Conservation (phyloP, 1,284 basidiomycete genomes). For the Papiliotrema flavescens region DNA sequence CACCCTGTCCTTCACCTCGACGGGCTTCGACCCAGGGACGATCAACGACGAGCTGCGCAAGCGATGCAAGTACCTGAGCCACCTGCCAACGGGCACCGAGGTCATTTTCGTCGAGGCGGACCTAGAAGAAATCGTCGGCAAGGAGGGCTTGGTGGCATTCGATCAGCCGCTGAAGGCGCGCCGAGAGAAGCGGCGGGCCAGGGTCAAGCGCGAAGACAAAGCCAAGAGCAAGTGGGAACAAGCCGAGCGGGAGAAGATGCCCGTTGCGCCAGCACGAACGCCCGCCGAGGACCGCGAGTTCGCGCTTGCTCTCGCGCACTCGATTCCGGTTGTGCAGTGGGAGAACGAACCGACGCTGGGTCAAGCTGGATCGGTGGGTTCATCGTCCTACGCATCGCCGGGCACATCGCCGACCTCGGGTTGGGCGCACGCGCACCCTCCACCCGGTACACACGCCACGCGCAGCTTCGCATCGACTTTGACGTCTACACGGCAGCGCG, state of each 20-base stretch:
- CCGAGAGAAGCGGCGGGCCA: constrained; percentile 70
- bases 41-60: constrained; percentile 87
- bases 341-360: constrained; percentile 4
- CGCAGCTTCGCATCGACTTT: constrained; percentile 28
- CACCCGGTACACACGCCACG: neutral
- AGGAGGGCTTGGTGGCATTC: constrained; percentile 69
- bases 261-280: constrained; percentile 12
- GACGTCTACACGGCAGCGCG: constrained; percentile 18
- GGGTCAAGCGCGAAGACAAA: constrained; percentile 73
- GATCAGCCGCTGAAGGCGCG: constrained; percentile 73
- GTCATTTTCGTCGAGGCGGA: constrained; percentile 93
- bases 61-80: constrained; percentile 91
- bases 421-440: constrained; percentile 16
- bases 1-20: constrained; percentile 71
- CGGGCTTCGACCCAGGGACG: constrained; percentile 61
- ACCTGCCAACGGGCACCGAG: constrained; percentile 86
- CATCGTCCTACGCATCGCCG: constrained; percentile 7
- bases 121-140: constrained; percentile 68
- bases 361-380: constrained; percentile 14
- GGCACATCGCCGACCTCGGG: constrained; percentile 19
- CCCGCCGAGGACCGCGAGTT: constrained; percentile 31
- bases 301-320: constrained; percentile 33
- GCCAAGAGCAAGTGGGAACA: constrained; percentile 76
- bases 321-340: constrained; percentile 21
- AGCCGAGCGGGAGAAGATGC: constrained; percentile 57